Conservation (phyloP, 441 rosid genomes). For the Pelargonium australe region DNA sequence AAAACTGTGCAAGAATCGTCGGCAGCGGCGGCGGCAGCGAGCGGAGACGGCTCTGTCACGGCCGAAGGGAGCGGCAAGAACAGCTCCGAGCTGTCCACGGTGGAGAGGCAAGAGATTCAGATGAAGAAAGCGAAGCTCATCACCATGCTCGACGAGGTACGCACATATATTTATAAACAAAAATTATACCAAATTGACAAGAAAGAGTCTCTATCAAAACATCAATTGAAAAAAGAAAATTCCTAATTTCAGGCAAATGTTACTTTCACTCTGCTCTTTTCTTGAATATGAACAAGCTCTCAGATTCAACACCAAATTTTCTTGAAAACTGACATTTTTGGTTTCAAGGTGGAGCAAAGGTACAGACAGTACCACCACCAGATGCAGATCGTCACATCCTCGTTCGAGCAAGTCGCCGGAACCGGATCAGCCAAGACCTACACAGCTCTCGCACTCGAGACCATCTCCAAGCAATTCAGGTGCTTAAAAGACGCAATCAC, state of each 20-base stretch:
- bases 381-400: slow-evolving; percentile 59
- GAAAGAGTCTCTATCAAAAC: slow-evolving; percentile 25
- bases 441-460: slow-evolving; percentile 57
- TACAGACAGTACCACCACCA: slow-evolving; percentile 66
- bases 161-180: neutral
- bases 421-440: slow-evolving; percentile 57
- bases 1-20: slow-evolving; percentile 48
- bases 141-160: slow-evolving; percentile 91
- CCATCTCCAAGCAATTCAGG: slow-evolving; percentile 65
- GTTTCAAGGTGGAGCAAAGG: slow-evolving; percentile 60
- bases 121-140: slow-evolving; percentile 92
- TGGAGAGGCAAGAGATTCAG: slow-evolving; percentile 95
- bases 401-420: slow-evolving; percentile 65
- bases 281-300: too few relatives aligned
- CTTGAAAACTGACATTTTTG: slow-evolving; percentile 1
- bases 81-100: slow-evolving; percentile 54
- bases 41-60: slow-evolving; percentile 45
- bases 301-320: neutral
- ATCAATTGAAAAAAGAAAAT: slow-evolving; percentile 7
- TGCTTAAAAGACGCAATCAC: slow-evolving; percentile 64
- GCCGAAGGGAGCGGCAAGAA: slow-evolving; percentile 45
- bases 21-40: slow-evolving; percentile 13
- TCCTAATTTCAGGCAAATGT: slow-evolving; percentile 5
- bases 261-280: slow-evolving; percentile 12
- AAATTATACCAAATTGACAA: neutral